Evolutionary conservation across 106 monocot species (phyloP), one percentile per base, ranked within the genome.

Genomic region (Allium fistulosum): DNA sequence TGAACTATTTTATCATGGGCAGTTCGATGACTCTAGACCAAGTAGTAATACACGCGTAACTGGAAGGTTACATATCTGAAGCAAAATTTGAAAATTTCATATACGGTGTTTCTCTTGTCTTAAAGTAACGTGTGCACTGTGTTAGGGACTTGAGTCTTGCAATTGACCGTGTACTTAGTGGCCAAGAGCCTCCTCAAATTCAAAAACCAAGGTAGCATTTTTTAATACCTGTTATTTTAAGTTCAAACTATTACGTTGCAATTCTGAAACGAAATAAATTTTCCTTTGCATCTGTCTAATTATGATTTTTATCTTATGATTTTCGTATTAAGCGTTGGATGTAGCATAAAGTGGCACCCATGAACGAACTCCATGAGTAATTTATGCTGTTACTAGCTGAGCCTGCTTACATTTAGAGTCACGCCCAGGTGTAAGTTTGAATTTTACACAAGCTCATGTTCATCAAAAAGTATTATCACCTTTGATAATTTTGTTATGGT

Each of bases 301-400:
- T 17, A 6, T 9, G 58, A 0, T 11, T 74, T 11, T 58, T 74
- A 56, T 28, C n/a, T 58, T 55, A 53, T 4, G 69, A 3, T 64
- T 26, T 17, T 17, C 1, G 22, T 37, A 37, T 17, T 56, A 61
- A 95, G 94, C 84, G 79, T 95, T 67, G 94, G 94, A 46, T 95
- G 94, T 65, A 88, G 88, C 79, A 95, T 95, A 69, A 95, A 95
- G 73, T 95, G 91, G 91, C 91, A 91, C 61, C 88, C 84, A 7
- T 61, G 66, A 67, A 72, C 69, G 45, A 53, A 37, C 37, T 4
- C 37, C 37, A 5, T 37, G 37, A 37, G 37, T 5, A 37, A 5
- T 37, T 37, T 37, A 37, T 37, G 37, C 37, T 37, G 37, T 37
- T 2, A 37, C 37, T 37, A 5, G 37, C 37, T 37, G 37, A 37